Evolutionary conservation across 2,329 filamentous ascomycete species (phyloP).

Genomic region (Plenodomus biglobosus): DNA sequence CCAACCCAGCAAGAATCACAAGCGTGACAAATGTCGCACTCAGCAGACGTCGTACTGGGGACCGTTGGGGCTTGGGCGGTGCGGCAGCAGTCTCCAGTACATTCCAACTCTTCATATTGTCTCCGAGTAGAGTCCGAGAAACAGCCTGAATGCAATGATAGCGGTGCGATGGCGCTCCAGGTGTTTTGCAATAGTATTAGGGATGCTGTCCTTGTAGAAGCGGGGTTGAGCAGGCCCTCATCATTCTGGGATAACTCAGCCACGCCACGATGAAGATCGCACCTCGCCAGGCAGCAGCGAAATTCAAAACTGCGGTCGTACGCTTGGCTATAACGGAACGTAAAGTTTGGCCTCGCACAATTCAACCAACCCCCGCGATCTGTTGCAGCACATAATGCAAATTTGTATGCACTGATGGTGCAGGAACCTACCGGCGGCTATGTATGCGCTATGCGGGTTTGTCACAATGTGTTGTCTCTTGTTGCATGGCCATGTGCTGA

Average conservation of each 20-base stretch:
- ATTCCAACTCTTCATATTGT: conserved; percentile 28
- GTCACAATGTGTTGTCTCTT: conserved; percentile 27
- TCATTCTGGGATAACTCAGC: background rate
- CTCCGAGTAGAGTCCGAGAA: background rate
- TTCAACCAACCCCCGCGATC: background rate
- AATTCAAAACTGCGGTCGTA: background rate
- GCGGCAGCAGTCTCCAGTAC: conserved; percentile 10
- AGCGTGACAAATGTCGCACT: conserved; percentile 19
- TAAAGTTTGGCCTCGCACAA: background rate
- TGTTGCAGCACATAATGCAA: background rate
- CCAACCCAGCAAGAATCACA: conserved; percentile 19
- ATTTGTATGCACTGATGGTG: background rate
- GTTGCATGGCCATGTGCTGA: conserved; percentile 3
- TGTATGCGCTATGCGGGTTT: conserved; percentile 24
- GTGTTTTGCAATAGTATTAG: background rate
- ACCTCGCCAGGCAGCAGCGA: conserved; percentile 1
- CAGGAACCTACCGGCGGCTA: conserved; percentile 23
- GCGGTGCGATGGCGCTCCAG: background rate
- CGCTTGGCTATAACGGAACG: background rate
- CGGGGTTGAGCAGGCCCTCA: background rate
- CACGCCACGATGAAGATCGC: background rate
- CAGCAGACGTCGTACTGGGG: conserved; percentile 12
- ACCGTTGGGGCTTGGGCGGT: conserved; percentile 11
- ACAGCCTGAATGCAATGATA: background rate
- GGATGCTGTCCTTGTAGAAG: background rate